Evolutionary conservation across 1,284 basidiomycete genomes (phyloP), one percentile per base, ranked within the genome.

Genomic region (Ustilago cynodontis): DNA sequence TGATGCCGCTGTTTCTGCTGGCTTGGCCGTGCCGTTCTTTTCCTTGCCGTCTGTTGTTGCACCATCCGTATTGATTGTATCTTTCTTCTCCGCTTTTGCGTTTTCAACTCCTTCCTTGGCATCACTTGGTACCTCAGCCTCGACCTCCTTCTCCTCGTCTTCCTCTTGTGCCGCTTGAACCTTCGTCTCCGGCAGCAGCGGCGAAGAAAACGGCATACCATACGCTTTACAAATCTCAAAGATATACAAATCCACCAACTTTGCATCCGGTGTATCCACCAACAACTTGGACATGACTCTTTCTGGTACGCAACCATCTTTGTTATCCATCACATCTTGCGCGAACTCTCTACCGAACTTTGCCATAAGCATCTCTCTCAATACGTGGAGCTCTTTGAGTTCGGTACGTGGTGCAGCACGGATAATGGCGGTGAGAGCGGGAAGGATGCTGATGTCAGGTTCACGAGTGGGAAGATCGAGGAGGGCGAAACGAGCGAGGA

Each of bases 331-430:
- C 1, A 92, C 91, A 22, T 89, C 90, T 26, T 90, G 80, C 13
- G 93, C 90, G 82, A 92, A 95, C 24, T 96, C 94, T 22, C 94
- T 90, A 16, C 94, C 93, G 82, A 91, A 95, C 87, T 94, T 97
- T 86, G 95, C 92, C 92, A 96, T 93, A 64, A 99, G 90, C 85
- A 98, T 91, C 84, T 98, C 95, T 47, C 95, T 91, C 43, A 98
- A 88, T 39, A 94, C 88, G 79, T 97, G 94, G 37, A 99, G 90
- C 86, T 99, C 96, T 92, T 86, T 64, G 9, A 86, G 56, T 67
- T 87, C 87, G 22, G 94, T 95, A 71, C 93, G 89, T 22, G 93
- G 93, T 14, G 95, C 94, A 13, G 95, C 94, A 81, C 95, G 91
- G 59, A 99, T 92, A 79, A 99, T 90, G 53, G 91, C 91, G 80